Evolutionary conservation across 1,139 yeast species (phyloP), one percentile per base, ranked within the genome.

Genomic region (Scheffersomyces lignicola): DNA sequence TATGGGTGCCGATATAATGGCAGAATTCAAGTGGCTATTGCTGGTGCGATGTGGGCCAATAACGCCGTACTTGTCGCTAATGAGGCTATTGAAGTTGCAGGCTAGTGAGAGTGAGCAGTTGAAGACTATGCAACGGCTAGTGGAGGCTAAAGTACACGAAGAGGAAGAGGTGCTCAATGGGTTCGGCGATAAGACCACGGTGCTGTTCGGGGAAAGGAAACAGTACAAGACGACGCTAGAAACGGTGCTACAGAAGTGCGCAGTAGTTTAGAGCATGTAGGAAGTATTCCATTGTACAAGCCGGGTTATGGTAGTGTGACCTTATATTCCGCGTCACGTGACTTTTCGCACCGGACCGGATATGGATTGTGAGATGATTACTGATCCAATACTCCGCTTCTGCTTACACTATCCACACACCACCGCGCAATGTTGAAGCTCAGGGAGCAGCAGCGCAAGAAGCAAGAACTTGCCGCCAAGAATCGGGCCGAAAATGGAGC

Each of bases 371-470:
- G n/a, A n/a, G n/a, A n/a, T n/a, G n/a, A n/a, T n/a, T n/a, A n/a
- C n/a, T n/a, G n/a, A n/a, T n/a, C n/a, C n/a, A n/a, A n/a, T n/a
- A n/a, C n/a, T n/a, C n/a, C n/a, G n/a, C n/a, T n/a, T n/a, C n/a
- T n/a, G n/a, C n/a, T n/a, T n/a, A n/a, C n/a, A 20, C n/a, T 20
- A 20, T 20, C 23, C 8, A 9, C 23, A 8, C n/a, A n/a, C n/a
- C n/a, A 20, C 23, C n/a, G 8, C n/a, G n/a, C 12, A 9, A 47
- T 47, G 83, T 53, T 79, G 30, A 78, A 78, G 58, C 68, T 79
- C 35, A 78, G 83, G 41, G 79, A 76, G 48, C 57, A 78, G 28
- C 83, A 78, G 49, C 73, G 74, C 57, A 73, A 76, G 55, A 76
- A 74, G 48, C 69, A 73, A 43, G 66, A 65, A 41, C 58, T 54